Percentiles rank a stretch among this genome's conserved stretches.
Conservation (phyloP, 805 yeast species). For the Wickerhamomyces bovis region DNA sequence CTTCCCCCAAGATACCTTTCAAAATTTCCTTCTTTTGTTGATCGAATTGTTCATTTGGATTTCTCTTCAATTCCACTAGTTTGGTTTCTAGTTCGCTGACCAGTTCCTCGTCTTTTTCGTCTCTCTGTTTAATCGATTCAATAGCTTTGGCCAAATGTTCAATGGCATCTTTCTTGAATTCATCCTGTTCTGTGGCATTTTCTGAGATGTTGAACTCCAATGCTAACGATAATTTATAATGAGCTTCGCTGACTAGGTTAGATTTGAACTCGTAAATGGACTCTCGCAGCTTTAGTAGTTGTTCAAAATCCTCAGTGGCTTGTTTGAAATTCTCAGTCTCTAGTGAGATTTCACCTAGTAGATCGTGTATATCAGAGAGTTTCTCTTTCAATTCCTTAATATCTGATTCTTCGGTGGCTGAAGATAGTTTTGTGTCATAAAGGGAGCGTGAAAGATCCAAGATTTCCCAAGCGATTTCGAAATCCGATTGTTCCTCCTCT, state of each 20-base stretch:
- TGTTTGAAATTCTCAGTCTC: slow-evolving; percentile 86
- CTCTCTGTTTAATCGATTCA: slow-evolving; percentile 37
- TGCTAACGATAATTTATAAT: slow-evolving; percentile 76
- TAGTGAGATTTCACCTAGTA: slow-evolving; percentile 83
- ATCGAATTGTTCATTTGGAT: slow-evolving; percentile 42
- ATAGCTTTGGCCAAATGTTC: slow-evolving; percentile 50
- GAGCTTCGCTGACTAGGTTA: slow-evolving; percentile 66
- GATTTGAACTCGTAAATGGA: slow-evolving; percentile 45
- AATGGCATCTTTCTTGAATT: slow-evolving; percentile 45
- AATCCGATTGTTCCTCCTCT: slow-evolving; percentile 57
- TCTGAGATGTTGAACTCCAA: slow-evolving; percentile 46
- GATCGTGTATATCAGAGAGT: slow-evolving; percentile 67
- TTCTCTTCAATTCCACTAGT: slow-evolving; percentile 46
- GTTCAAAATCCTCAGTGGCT: slow-evolving; percentile 62
- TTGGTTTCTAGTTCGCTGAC: slow-evolving; percentile 52
- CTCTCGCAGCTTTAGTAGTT: slow-evolving; percentile 48
- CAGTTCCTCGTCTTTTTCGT: slow-evolving; percentile 38
- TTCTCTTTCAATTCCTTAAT: slow-evolving; percentile 25
- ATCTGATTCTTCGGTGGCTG: slow-evolving; percentile 13
- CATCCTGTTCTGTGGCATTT: slow-evolving; percentile 24
- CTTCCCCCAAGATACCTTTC: slow-evolving; percentile 51
- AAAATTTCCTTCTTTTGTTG: slow-evolving; percentile 47
- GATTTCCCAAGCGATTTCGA: slow-evolving; percentile 85
- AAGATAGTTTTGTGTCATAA: slow-evolving; percentile 34
- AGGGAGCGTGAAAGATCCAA: slow-evolving; percentile 71